phyloP scores from a whole-genome alignment of 2,329 filamentous ascomycete genomes.

The Massarina eburnea region DNA sequence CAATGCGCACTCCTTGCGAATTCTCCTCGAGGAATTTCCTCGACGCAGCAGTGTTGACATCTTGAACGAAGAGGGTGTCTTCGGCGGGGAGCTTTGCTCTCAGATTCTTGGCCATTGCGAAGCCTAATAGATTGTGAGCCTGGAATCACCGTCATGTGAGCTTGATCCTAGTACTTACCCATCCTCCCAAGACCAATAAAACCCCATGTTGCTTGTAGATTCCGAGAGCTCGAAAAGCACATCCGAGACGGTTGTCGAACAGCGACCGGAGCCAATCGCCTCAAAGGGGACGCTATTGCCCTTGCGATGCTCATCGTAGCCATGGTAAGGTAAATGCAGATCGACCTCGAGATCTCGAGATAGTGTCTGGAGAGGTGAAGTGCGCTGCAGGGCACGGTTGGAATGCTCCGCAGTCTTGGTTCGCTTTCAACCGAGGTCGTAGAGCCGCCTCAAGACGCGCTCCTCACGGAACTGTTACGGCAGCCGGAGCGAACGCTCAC shows the following conservation, averaged over 20 bases:
- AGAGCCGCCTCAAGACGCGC: slow-evolving; percentile 11
- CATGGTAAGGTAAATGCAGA: slow-evolving; percentile 6
- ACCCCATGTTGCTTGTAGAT: slow-evolving; percentile 50
- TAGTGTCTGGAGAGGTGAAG: slow-evolving; percentile 18
- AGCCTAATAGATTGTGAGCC: slow-evolving; percentile 52
- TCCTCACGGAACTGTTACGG: slow-evolving; percentile 11
- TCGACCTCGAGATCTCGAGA: slow-evolving; percentile 14
- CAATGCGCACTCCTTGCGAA: slow-evolving; percentile 57
- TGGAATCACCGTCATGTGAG: slow-evolving; percentile 22
- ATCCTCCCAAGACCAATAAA: slow-evolving; percentile 55
- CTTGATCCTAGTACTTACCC: slow-evolving; percentile 40
- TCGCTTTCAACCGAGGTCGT: slow-evolving; percentile 38
- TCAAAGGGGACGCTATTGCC: slow-evolving; percentile 31
- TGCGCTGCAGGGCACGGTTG: slow-evolving; percentile 27
- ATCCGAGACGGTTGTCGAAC: slow-evolving; percentile 33
- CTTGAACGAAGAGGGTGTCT: slow-evolving; percentile 66
- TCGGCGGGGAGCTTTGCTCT: slow-evolving; percentile 64
- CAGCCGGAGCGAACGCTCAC: not conserved
- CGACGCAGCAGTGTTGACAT: slow-evolving; percentile 62
- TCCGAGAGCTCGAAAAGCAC: slow-evolving; percentile 48
- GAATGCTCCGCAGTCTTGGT: slow-evolving; percentile 33
- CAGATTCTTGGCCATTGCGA: slow-evolving; percentile 72
- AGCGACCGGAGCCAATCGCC: slow-evolving; percentile 19
- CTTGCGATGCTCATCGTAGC: slow-evolving; percentile 32
- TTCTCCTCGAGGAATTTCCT: slow-evolving; percentile 61